A percentile compares a stretch with the other conserved stretches of the same genome.
phyloP scores from a whole-genome alignment of 2,329 filamentous ascomycete genomes.

The Clarireedia homoeocarpa region DNA sequence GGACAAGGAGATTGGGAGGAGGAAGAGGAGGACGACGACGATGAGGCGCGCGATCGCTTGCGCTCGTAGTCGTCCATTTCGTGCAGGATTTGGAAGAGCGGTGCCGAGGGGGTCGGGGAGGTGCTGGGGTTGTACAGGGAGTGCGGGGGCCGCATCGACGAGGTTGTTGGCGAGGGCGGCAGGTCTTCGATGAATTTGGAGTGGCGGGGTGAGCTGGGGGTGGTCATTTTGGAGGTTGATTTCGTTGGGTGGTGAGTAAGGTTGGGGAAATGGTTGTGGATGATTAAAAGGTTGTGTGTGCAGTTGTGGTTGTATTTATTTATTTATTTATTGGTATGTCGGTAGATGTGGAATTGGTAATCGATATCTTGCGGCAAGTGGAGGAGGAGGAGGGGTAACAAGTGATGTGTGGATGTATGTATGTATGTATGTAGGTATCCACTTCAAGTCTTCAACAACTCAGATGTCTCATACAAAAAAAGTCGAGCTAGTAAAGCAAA shows the following conservation, averaged over 20 bases:
- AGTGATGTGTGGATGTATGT: background rate
- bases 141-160: background rate
- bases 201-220: background rate
- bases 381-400: background rate
- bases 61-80: conserved; percentile 13
- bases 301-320: background rate
- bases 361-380: background rate
- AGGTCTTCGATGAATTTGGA: conserved; percentile 13
- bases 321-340: background rate
- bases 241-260: background rate
- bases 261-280: background rate
- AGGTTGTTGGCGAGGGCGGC: conserved; percentile 10
- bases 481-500: background rate
- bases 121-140: background rate
- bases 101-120: background rate
- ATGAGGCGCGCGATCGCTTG: background rate
- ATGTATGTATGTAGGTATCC: too few species aligned
- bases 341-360: background rate
- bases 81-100: conserved; percentile 9
- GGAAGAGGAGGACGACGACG: background rate
- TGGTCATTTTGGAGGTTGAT: background rate
- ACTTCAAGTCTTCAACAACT: too few species aligned
- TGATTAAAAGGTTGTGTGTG: background rate
- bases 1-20: background rate
- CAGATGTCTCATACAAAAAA: background rate